These are phyloP conservation scores for Xylariaceae sp. DNA, from an alignment of 2,329 filamentous ascomycete genomes.

Conservation along the genomic window DNA sequence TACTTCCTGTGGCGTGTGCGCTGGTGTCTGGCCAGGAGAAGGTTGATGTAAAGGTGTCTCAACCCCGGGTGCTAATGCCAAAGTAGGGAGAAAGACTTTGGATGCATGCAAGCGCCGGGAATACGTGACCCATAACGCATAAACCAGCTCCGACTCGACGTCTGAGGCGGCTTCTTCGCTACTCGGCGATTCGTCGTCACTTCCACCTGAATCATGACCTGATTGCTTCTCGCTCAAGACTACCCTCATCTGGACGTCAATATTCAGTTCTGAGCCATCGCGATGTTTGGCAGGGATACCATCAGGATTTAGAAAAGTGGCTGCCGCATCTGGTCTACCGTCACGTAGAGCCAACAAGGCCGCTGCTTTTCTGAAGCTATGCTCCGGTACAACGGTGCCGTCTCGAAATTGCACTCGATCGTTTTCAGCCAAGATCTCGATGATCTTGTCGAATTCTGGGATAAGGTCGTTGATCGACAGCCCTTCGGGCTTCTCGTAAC, in stretches of 20 bases:
- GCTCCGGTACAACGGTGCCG: slow-evolving; percentile 95
- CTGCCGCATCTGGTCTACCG: slow-evolving; percentile 75
- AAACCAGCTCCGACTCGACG: slow-evolving; percentile 75
- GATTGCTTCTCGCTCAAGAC: slow-evolving; percentile 81
- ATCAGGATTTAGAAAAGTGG: slow-evolving; percentile 80
- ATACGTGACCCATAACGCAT: slow-evolving; percentile 96
- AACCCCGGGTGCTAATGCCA: slow-evolving; percentile 64
- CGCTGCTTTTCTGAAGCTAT: slow-evolving; percentile 88
- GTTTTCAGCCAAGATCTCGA: slow-evolving; percentile 81
- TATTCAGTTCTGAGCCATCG: slow-evolving; percentile 88
- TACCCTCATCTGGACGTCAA: slow-evolving; percentile 95
- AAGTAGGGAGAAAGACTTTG: slow-evolving; percentile 61
- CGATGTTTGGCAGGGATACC: slow-evolving; percentile 85
- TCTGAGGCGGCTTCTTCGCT: slow-evolving; percentile 50
- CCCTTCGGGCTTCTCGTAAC: slow-evolving; percentile 81
- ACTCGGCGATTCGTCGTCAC: slow-evolving; percentile 38
- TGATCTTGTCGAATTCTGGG: slow-evolving; percentile 82
- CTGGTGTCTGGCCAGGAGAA: slow-evolving; percentile 71
- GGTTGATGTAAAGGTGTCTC: slow-evolving; percentile 78
- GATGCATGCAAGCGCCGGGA: slow-evolving; percentile 87
- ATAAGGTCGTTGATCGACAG: slow-evolving; percentile 78
- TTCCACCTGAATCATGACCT: slow-evolving; percentile 32
- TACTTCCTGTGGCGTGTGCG: slow-evolving; percentile 60
- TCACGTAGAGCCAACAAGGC: slow-evolving; percentile 83
- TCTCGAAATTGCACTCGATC: slow-evolving; percentile 83